Evolutionary conservation across 805 yeast species (phyloP), one percentile per base, ranked within the genome.

Genomic region (Phaffomyces opuntiae): DNA sequence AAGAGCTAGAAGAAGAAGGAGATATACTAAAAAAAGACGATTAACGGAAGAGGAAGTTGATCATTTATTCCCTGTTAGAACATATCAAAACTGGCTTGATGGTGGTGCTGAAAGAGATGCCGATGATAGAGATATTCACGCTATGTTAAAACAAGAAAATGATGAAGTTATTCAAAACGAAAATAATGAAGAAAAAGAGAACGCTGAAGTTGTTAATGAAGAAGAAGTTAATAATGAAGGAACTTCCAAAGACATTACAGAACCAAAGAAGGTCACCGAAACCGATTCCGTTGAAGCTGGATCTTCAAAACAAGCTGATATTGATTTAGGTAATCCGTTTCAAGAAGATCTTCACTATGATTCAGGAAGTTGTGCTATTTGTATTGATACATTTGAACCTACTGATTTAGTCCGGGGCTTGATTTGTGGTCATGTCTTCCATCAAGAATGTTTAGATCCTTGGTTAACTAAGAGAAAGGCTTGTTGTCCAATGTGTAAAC

Each of bases 401-500:
- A 80, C 73, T 13, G 87, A 83, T 43, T 59, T 62, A 1, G 87
- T 87, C 2, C 75, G 95, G 42, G 87, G 87, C 0, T 69, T 87
- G 38, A 68, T 84, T 11, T 87, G 96, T 65, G 88, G 89, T 4
- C 96, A 87, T 63, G 88, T 83, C 3, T 87, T 81, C 72, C 96
- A 87, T 57, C 71, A 81, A 21, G 81, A 74, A 16, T 87, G 96
- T 63, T 73, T 87, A 44, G 88, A 83, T 51, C 90, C 90, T 2
- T 87, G 95, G 95, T 67, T 87, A 40, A 80, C 78, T 3, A 75
- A 77, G 51, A 69, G 91, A 53, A 73, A 83, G 40, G 90, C 89
- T 1, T 81, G 87, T 54, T 87, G 96, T 60, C 95, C 96, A 9
- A 78, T 82, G 70, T 87, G 96, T 64, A 84, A 86, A 56, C 66